Conservation (phyloP, 345 rosid genomes). For the Hibiscus mutabilis region DNA sequence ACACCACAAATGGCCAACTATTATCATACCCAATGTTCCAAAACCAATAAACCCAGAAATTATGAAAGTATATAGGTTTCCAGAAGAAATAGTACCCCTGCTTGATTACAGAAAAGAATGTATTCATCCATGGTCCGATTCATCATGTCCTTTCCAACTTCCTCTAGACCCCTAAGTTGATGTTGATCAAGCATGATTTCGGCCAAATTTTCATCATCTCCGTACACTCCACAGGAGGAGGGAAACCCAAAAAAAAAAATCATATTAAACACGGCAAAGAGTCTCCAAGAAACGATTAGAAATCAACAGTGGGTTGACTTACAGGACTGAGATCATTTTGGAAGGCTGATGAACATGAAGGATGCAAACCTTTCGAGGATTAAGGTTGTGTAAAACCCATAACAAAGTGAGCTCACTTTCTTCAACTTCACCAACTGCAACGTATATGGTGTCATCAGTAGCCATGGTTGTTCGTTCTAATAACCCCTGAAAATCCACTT, state of each 20-base stretch:
- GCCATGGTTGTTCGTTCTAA: neutral
- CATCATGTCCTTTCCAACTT: conserved; percentile 20
- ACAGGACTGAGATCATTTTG: conserved; percentile 12
- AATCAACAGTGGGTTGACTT: neutral
- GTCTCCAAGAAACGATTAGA: neutral
- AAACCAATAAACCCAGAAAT: neutral
- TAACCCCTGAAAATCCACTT: neutral
- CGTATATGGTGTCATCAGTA: neutral
- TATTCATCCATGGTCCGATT: conserved; percentile 26
- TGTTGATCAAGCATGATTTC: neutral
- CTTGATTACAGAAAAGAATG: conserved; percentile 21
- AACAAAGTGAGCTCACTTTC: neutral
- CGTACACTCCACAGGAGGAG: conserved; percentile 1
- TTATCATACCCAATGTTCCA: too few species aligned
- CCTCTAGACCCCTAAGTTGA: neutral
- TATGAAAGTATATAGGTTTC: neutral
- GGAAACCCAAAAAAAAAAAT: neutral
- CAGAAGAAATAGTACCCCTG: conserved; percentile 19
- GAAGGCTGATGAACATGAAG: conserved; percentile 48
- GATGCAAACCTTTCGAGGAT: conserved; percentile 18
- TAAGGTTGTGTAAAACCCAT: neutral
- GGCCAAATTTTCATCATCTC: neutral
- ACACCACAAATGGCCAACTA: neutral
- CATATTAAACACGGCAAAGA: neutral
- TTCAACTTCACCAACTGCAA: conserved; percentile 1